Percentiles rank a stretch among this genome's conserved stretches.
Conservation (phyloP, 1,139 yeast species). For the Groenewaldozyma auringiensis region DNA sequence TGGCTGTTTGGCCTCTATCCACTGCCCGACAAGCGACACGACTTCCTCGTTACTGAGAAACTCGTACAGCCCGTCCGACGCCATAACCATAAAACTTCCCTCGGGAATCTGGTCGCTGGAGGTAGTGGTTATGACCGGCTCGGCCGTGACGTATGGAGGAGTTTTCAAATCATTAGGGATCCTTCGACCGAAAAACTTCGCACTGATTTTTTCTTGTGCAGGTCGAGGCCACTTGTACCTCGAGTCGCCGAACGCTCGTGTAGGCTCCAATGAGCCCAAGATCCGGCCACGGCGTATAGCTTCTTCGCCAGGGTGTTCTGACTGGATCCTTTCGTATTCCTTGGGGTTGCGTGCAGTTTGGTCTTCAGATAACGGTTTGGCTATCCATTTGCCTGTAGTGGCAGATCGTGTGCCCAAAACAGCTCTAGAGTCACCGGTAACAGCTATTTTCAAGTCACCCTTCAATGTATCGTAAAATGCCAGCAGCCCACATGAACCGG, state of each 20-base stretch:
- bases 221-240: slow-evolving; percentile 77
- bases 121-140: slow-evolving; percentile 84
- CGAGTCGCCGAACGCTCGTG: slow-evolving; percentile 96
- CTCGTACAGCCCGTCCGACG: slow-evolving; percentile 91
- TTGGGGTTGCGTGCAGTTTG: slow-evolving; percentile 90
- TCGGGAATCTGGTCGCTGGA: slow-evolving; percentile 47
- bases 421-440: slow-evolving; percentile 95
- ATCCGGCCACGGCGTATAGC: slow-evolving; percentile 77
- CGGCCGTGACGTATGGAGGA: slow-evolving; percentile 97
- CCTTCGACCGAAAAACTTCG: slow-evolving; percentile 75
- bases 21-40: slow-evolving; percentile 82
- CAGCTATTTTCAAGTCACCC: slow-evolving; percentile 74
- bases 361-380: slow-evolving; percentile 76
- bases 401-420: slow-evolving; percentile 62
- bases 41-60: slow-evolving; percentile 88
- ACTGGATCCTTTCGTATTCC: slow-evolving; percentile 74
- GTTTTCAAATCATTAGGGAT: slow-evolving; percentile 72
- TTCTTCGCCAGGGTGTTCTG: slow-evolving; percentile 88
- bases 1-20: slow-evolving; percentile 78
- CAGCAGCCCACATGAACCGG: slow-evolving; percentile 89
- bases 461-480: slow-evolving; percentile 78
- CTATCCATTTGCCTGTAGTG: slow-evolving; percentile 75
- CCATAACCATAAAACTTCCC: slow-evolving; percentile 84
- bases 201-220: slow-evolving; percentile 65
- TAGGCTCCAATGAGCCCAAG: slow-evolving; percentile 90